Evolutionary conservation across 306 rosid genomes (phyloP).

Genomic region (Oemleria cerasiformis): DNA sequence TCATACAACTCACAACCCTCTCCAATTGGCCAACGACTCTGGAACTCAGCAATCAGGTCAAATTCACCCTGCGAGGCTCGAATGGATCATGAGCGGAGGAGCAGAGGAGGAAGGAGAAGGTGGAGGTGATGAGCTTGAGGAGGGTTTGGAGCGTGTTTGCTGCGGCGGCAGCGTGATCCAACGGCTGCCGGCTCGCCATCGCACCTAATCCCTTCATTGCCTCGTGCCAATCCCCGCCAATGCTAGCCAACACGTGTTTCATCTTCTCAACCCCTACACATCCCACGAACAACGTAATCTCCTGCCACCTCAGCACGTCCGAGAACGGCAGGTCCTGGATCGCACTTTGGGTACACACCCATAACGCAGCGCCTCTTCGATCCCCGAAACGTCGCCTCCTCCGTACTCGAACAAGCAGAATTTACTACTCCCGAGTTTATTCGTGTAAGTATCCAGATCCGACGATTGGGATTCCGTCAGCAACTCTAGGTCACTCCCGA

Average conservation of each 20-base stretch:
- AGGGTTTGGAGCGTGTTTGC: no score
- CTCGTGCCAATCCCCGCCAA: no score
- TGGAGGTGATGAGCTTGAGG: no score
- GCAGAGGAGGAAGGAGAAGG: no score
- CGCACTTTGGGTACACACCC: conserved; percentile 64
- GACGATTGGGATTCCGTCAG: conserved; percentile 38
- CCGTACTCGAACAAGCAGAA: conserved; percentile 53
- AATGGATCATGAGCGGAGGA: no score
- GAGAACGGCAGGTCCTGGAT: conserved; percentile 60
- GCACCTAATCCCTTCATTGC: no score
- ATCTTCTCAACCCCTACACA: conserved; percentile 21
- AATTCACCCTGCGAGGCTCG: no score
- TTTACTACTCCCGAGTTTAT: conserved; percentile 26
- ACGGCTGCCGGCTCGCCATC: no score
- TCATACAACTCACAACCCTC: no score
- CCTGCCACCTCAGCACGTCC: conserved; percentile 76
- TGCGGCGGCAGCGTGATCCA: no score
- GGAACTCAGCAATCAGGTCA: no score
- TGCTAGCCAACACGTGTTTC: conserved; percentile 27
- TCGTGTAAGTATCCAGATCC: conserved; percentile 14
- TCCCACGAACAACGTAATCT: conserved; percentile 45
- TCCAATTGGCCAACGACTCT: no score
- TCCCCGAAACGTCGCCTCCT: conserved; percentile 31
- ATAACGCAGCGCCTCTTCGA: conserved; percentile 53
- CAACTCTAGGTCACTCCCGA: conserved; percentile 29